These are phyloP conservation scores for Fraxinus angustifolia DNA, from an alignment of 305 asterid species.

Conservation along the genomic window DNA sequence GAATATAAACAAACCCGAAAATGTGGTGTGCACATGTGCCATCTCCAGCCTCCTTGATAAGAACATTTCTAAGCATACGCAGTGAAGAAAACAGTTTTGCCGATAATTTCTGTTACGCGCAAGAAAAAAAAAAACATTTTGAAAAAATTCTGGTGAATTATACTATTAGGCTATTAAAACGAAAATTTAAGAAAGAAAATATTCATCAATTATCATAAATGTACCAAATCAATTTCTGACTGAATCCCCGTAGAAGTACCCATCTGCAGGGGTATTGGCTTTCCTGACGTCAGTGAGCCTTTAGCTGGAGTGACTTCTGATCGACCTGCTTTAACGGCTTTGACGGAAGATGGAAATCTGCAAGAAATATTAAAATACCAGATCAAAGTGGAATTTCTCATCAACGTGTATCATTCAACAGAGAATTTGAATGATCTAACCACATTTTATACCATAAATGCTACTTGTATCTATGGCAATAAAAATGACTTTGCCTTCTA, in stretches of 20 bases:
- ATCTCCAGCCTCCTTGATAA: conserved; percentile 63
- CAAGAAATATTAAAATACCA: conserved; percentile 19
- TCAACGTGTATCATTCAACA: background rate
- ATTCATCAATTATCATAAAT: conserved; percentile 16
- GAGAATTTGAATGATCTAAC: background rate
- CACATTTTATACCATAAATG: background rate
- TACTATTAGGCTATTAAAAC: background rate
- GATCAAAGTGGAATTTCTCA: background rate
- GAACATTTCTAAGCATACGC: conserved; percentile 57
- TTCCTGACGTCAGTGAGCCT: conserved; percentile 52
- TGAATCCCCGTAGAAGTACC: conserved; percentile 51
- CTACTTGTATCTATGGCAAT: background rate
- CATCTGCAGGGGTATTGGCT: conserved; percentile 38
- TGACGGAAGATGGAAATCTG: conserved; percentile 65
- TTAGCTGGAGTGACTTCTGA: conserved; percentile 70
- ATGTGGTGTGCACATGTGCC: conserved; percentile 64
- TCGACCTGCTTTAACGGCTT: conserved; percentile 53
- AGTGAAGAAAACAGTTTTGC: conserved; percentile 56
- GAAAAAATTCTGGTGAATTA: background rate
- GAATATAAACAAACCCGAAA: conserved; percentile 44
- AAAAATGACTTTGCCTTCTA: background rate
- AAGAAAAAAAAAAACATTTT: conserved; percentile 2
- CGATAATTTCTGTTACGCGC: conserved; percentile 47
- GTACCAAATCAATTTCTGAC: conserved; percentile 55
- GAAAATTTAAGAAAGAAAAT: background rate